phyloP scores from a whole-genome alignment of 345 rosid species.

The Acer yangbiense region DNA sequence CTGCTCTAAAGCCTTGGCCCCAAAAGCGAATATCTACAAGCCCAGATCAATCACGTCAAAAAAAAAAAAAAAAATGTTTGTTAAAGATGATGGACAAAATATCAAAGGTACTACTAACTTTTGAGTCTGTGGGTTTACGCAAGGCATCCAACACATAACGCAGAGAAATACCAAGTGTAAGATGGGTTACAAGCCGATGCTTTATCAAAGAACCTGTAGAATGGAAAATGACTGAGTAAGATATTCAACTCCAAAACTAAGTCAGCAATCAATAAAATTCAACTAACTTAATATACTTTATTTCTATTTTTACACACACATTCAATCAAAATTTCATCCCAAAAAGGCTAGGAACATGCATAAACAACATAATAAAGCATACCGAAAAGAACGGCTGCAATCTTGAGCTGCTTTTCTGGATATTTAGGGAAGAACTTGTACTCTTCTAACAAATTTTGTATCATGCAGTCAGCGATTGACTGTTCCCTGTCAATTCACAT shows the following conservation, averaged over 20 bases:
- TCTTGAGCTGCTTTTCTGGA: slow-evolving; percentile 43
- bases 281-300: background rate
- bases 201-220: slow-evolving; percentile 43
- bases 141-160: slow-evolving; percentile 44
- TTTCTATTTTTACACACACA: background rate
- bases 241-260: background rate
- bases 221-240: background rate
- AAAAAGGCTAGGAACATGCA: background rate
- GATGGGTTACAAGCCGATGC: slow-evolving; percentile 43
- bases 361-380: background rate
- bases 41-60: background rate
- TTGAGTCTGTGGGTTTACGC: slow-evolving; percentile 42
- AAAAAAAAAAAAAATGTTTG: background rate
- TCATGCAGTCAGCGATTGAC: slow-evolving; percentile 38
- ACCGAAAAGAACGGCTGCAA: slow-evolving; percentile 45
- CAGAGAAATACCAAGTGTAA: slow-evolving; percentile 39
- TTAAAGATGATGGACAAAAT: background rate
- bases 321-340: background rate
- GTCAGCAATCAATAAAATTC: background rate
- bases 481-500: slow-evolving; percentile 36
- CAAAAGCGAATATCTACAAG: slow-evolving; percentile 91
- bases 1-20: slow-evolving; percentile 96
- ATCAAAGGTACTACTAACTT: slow-evolving; percentile 25
- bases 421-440: slow-evolving; percentile 34
- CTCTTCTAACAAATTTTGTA: slow-evolving; percentile 39